Evolutionary conservation across 495 filamentous ascomycete species (phyloP), one percentile per base, ranked within the genome.

Genomic region (Jackrogersella multiformis): DNA sequence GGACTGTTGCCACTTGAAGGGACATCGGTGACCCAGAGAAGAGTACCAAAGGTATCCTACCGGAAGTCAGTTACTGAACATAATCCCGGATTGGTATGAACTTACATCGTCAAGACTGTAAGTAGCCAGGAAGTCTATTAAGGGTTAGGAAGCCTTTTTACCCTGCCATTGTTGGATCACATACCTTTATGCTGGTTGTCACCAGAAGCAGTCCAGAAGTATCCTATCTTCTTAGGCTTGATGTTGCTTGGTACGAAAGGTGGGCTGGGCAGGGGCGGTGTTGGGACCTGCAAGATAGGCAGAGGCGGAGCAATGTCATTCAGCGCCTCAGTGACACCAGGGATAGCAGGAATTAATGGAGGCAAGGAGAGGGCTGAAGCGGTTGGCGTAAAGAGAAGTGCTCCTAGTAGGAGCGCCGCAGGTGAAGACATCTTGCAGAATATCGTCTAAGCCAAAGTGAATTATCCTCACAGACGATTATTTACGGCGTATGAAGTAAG

Each of bases 211-310:
- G 85, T 86, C 83, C 84, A 89, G 74, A 87, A 88, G 73, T 86
- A 88, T 2, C 85, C 86, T 62, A 89, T 86, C 76, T 88, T 89
- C 84, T 88, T 88, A 36, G 86, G 86, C 75, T 82, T 81, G 64
- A 88, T 83, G 36, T 84, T 73, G 69, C 84, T 85, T 4, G 78
- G 73, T 39, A 74, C 78, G 55, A 85, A 87, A 5, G 84, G 85
- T 18, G 82, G 82, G 48, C 83, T 85, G 15, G 79, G 77, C 26
- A 87, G 62, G 0, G 86, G 80, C 32, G 86, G 86, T 18, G 83
- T 86, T 6, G 86, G 86, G 9, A 86, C 55, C 66, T 88, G 86
- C 26, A 89, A 66, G 52, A 89, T 85, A 28, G 85, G 85, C 21
- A 87, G 75, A 28, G 86, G 84, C 28, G 83, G 82, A 26, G 79